phyloP scores from a whole-genome alignment of 2,329 filamentous ascomycete genomes.

The Colletotrichum tabaci region DNA sequence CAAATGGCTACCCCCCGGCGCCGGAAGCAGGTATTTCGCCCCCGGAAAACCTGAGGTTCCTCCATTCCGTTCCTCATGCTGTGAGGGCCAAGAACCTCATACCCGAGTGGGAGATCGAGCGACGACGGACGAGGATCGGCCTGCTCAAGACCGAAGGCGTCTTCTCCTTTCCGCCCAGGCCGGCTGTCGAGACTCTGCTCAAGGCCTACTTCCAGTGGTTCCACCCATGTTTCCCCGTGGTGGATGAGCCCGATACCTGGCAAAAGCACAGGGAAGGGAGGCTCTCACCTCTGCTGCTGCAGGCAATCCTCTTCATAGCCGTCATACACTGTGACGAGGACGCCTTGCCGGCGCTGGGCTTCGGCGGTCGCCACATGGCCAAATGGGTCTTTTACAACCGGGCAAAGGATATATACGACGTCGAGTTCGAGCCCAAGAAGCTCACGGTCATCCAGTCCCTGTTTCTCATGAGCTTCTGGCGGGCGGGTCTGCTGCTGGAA shows the following conservation, averaged over 20 bases:
- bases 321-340: slow-evolving; percentile 66
- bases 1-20: slow-evolving; percentile 53
- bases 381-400: slow-evolving; percentile 65
- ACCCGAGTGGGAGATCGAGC: slow-evolving; percentile 54
- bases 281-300: slow-evolving; percentile 64
- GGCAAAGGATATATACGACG: slow-evolving; percentile 66
- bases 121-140: slow-evolving; percentile 50
- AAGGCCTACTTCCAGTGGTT: slow-evolving; percentile 70
- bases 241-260: slow-evolving; percentile 62
- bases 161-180: slow-evolving; percentile 61
- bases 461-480: slow-evolving; percentile 70
- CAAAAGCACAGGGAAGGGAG: slow-evolving; percentile 55
- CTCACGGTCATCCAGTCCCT: slow-evolving; percentile 64
- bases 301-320: slow-evolving; percentile 68
- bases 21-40: slow-evolving; percentile 36
- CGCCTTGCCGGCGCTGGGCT: slow-evolving; percentile 60
- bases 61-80: slow-evolving; percentile 52
- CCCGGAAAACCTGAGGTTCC: slow-evolving; percentile 45
- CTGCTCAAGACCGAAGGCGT: not conserved
- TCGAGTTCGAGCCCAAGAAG: slow-evolving; percentile 66
- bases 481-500: slow-evolving; percentile 62
- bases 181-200: slow-evolving; percentile 59
- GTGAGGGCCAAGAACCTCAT: slow-evolving; percentile 52
- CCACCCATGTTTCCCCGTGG: slow-evolving; percentile 68
- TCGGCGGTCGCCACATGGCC: slow-evolving; percentile 62